These are phyloP conservation scores for Aspergillus nanangensis DNA, from an alignment of 495 filamentous ascomycete genomes.

Conservation along the genomic window DNA sequence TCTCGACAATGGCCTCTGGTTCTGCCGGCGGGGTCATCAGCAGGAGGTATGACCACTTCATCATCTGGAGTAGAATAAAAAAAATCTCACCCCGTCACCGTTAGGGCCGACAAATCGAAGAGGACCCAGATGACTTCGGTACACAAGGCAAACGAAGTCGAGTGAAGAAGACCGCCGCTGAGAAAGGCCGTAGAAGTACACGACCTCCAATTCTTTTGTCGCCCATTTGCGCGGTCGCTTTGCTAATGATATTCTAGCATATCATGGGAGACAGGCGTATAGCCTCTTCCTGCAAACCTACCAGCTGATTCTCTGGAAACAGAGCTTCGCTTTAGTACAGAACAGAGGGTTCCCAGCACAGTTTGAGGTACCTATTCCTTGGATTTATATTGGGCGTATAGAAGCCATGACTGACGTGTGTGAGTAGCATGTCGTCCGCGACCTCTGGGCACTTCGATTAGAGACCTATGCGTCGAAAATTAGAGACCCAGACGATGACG, in stretches of 20 bases:
- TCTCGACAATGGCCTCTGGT: constrained; percentile 61
- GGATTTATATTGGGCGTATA: not conserved
- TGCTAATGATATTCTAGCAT: constrained; percentile 32
- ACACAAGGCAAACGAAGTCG: constrained; percentile 56
- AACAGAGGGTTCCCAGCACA: constrained; percentile 57
- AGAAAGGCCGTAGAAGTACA: constrained; percentile 47
- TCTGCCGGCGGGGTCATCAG: constrained; percentile 62
- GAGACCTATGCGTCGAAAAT: constrained; percentile 42
- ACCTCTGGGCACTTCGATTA: constrained; percentile 68
- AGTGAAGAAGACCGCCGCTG: constrained; percentile 48
- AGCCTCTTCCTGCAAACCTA: constrained; percentile 79
- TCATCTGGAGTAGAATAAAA: not conserved
- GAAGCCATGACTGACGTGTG: not conserved
- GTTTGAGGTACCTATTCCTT: constrained; percentile 53
- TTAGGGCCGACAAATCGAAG: constrained; percentile 52
- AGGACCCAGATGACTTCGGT: constrained; percentile 73
- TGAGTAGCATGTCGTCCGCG: constrained; percentile 49
- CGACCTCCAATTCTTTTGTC: constrained; percentile 2
- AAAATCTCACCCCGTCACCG: not conserved
- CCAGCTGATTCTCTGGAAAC: constrained; percentile 80
- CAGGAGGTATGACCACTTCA: constrained; percentile 43
- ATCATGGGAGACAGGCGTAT: constrained; percentile 59
- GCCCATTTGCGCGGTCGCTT: not conserved
- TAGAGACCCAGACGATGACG: constrained; percentile 27
- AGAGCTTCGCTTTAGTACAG: constrained; percentile 59